A percentile compares a stretch with the other conserved stretches of the same genome.
These are phyloP conservation scores for Vanderwaltozyma tropicalis DNA, from an alignment of 805 yeast genomes.

Conservation along the genomic window DNA sequence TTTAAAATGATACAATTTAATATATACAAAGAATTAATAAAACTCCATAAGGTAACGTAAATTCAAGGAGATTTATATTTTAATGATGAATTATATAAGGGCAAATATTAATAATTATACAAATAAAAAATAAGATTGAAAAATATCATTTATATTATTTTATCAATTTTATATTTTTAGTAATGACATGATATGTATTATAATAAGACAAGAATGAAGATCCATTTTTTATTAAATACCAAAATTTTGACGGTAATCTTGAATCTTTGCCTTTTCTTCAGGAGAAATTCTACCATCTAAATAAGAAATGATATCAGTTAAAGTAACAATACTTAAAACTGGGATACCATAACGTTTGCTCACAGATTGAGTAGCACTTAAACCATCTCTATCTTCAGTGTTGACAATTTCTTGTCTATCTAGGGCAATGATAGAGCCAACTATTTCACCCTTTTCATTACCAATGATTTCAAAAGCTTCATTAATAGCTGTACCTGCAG, in stretches of 20 bases:
- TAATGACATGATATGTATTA: conserved; percentile 51
- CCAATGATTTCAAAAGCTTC: conserved; percentile 80
- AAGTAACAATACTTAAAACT: conserved; percentile 67
- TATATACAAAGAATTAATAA: too few relatives aligned
- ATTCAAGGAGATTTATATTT: too few relatives aligned
- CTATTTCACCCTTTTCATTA: conserved; percentile 59
- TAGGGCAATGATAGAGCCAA: conserved; percentile 80
- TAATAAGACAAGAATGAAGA: conserved; percentile 22
- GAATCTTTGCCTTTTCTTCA: conserved; percentile 48
- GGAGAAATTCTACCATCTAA: conserved; percentile 45
- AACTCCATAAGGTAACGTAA: too few relatives aligned
- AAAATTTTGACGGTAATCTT: conserved; percentile 41
- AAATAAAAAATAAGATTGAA: not conserved
- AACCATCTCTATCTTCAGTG: conserved; percentile 32
- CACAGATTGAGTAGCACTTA: conserved; percentile 77
- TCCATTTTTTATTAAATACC: conserved; percentile 21
- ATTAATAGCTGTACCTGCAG: conserved; percentile 96
- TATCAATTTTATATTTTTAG: too few relatives aligned
- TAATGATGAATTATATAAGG: too few relatives aligned
- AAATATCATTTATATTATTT: too few relatives aligned
- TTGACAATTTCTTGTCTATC: conserved; percentile 92
- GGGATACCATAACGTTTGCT: conserved; percentile 66
- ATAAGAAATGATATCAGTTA: conserved; percentile 62
- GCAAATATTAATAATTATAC: too few relatives aligned
- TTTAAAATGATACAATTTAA: too few relatives aligned